Conservation (phyloP, 2,329 filamentous ascomycete genomes). For the Pseudogymnoascus sp. region DNA sequence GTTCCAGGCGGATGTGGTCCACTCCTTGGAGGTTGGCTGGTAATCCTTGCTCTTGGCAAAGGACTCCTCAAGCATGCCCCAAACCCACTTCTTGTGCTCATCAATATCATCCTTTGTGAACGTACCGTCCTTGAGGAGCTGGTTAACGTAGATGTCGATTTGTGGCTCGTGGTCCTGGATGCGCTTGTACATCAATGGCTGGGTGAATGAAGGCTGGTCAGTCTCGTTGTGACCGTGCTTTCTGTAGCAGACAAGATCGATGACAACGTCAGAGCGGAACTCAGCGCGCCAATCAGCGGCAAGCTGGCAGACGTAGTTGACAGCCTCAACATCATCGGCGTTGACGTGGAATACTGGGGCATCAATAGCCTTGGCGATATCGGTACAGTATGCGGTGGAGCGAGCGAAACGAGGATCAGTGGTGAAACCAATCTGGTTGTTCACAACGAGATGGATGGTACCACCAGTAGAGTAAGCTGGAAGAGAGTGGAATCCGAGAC, state of each 20-base stretch:
- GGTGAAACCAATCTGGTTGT: conserved; percentile 99
- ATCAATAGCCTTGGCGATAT: conserved; percentile 98
- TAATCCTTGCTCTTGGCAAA: conserved; percentile 98
- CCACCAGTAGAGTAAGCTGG: conserved; percentile 95
- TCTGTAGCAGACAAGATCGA: conserved; percentile 97
- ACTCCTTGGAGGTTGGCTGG: conserved; percentile 91
- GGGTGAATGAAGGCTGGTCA: conserved; percentile 98
- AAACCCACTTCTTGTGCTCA: conserved; percentile 99
- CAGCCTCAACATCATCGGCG: conserved; percentile 93
- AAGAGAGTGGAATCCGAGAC: conserved; percentile 92
- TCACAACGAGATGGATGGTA: conserved; percentile 93
- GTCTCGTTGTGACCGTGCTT: conserved; percentile 99
- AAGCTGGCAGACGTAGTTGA: conserved; percentile 96
- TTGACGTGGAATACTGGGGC: conserved; percentile 99
- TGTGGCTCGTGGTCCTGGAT: conserved; percentile 78
- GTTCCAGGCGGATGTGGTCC: conserved; percentile 98
- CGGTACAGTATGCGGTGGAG: conserved; percentile 97
- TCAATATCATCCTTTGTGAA: conserved; percentile 98
- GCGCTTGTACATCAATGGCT: conserved; percentile 98
- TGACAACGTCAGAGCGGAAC: conserved; percentile 97
- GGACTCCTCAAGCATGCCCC: conserved; percentile 97
- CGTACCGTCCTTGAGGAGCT: conserved; percentile 83
- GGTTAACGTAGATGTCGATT: conserved; percentile 84
- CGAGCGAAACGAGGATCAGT: conserved; percentile 96
- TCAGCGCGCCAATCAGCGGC: conserved; percentile 97